Percentiles rank a stretch among this genome's conserved stretches.
Conservation (phyloP, 2,329 filamentous ascomycete genomes). For the Pleoardoris graminearum region DNA sequence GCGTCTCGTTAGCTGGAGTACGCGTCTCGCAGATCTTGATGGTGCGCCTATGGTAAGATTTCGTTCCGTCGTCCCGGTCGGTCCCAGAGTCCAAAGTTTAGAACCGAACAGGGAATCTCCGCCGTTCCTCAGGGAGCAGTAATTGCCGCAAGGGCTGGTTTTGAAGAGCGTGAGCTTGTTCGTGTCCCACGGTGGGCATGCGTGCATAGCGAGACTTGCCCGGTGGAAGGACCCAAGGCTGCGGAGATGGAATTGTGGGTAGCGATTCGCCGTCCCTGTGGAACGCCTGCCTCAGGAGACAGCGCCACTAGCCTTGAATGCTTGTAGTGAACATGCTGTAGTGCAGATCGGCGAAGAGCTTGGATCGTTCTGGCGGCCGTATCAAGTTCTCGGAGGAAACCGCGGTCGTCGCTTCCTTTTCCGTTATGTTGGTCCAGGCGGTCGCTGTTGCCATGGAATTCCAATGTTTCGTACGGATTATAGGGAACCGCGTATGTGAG, state of each 20-base stretch:
- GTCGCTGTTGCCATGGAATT: not conserved
- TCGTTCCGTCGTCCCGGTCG: not conserved
- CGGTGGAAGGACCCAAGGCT: conserved; percentile 1
- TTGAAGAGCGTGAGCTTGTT: conserved; percentile 28
- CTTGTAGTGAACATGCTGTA: not conserved
- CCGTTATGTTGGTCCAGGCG: not conserved
- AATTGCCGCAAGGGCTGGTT: conserved; percentile 31
- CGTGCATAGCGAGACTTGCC: conserved; percentile 4
- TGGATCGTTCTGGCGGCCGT: not conserved
- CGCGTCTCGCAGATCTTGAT: conserved; percentile 29
- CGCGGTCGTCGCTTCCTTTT: not conserved
- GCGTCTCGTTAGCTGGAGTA: conserved; percentile 29
- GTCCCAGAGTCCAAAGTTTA: conserved; percentile 7
- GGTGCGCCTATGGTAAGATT: conserved; percentile 22
- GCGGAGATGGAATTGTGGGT: conserved; percentile 23
- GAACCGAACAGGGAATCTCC: conserved; percentile 24
- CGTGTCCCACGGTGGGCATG: conserved; percentile 18
- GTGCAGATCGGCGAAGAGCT: conserved; percentile 7
- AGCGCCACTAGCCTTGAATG: conserved; percentile 14
- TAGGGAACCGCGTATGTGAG: not conserved
- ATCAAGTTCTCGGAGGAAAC: not conserved
- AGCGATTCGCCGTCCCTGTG: conserved; percentile 17
- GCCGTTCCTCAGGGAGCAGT: conserved; percentile 29
- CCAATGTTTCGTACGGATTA: not conserved
- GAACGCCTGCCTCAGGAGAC: conserved; percentile 14